Evolutionary conservation across 1,284 basidiomycete genomes (phyloP), one percentile per base, ranked within the genome.

Genomic region (Somion occarium): DNA sequence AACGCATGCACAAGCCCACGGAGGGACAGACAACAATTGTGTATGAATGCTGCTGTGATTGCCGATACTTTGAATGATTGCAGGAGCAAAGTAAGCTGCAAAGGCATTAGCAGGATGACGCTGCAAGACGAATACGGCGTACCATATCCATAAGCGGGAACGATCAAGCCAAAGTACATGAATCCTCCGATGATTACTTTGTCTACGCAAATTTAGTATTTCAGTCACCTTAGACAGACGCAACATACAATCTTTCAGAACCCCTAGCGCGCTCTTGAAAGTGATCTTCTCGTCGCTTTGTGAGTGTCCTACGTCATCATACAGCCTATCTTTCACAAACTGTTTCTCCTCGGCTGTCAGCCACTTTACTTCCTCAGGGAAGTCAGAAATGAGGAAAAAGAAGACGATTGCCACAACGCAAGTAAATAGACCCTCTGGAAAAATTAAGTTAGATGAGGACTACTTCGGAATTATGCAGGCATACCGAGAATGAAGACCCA

Each of bases 11-110:
- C 56, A 58, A 2, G 58, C 64, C 53, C 71, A 76, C 20, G 74
- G 73, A 18, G 76, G 76, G 5, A 79, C 75, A 1, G 75, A 74
- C 59, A 72, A 70, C 3, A 80, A 69, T 57, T 79, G 76, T 0
- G 74, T 73, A 15, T 60, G 58, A 15, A 74, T 69, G 45, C 59
- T 59, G n/a, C 64, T 64, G 60, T 75, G 71, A n/a, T n/a, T n/a
- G 2, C 75, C 76, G n/a, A 77, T 62, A 3, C 57, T 63, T 48
- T 64, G 60, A 49, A 67, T 61, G 52, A 66, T 67, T 24, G 63
- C 62, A 18, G 65, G 64, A 4, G 64, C 53, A 51, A 63, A 63
- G 51, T 63, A 63, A 1, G 59, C 61, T 61, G 37, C 11, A 30
- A 2, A 15, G n/a, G 45, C 26, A 20, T 11, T 5, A n/a, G n/a